These are phyloP conservation scores for Agastache rugosa DNA, from an alignment of 257 asterid genomes.

Conservation along the genomic window DNA sequence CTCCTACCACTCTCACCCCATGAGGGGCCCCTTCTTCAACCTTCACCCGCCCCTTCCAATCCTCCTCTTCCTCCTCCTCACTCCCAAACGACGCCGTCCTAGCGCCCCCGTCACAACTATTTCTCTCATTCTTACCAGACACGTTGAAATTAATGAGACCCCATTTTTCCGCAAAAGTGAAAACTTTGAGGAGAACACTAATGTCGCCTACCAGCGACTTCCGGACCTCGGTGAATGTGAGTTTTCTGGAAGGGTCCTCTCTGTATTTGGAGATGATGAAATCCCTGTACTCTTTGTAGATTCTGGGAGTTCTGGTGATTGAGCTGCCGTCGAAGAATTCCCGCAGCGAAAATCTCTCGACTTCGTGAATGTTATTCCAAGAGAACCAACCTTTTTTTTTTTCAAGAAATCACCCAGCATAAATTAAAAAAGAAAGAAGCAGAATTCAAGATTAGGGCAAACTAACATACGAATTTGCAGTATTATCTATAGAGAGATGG, in stretches of 20 bases:
- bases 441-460: conserved; percentile 34
- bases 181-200: conserved; percentile 74
- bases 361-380: conserved; percentile 82
- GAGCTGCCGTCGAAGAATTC: conserved; percentile 87
- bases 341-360: conserved; percentile 70
- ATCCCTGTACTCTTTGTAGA: conserved; percentile 88
- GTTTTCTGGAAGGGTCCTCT: conserved; percentile 67
- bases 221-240: conserved; percentile 76
- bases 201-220: conserved; percentile 91
- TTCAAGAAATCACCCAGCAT: conserved; percentile 3
- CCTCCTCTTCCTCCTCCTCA: conserved; percentile 66
- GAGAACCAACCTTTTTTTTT: conserved; percentile 82
- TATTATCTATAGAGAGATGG: not conserved
- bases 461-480: not conserved
- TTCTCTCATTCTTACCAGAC: conserved; percentile 19
- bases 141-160: conserved; percentile 82
- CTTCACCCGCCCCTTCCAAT: conserved; percentile 69
- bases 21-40: conserved; percentile 93
- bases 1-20: conserved; percentile 92
- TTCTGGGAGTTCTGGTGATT: conserved; percentile 73
- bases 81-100: conserved; percentile 31
- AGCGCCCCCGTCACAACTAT: conserved; percentile 26
- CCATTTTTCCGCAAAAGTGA: conserved; percentile 86
- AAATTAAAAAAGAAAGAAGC: not conserved
- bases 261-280: conserved; percentile 80